Evolutionary conservation across 23 red algal genomes (phyloP).

Genomic region (Gracilaria vermiculophylla): DNA sequence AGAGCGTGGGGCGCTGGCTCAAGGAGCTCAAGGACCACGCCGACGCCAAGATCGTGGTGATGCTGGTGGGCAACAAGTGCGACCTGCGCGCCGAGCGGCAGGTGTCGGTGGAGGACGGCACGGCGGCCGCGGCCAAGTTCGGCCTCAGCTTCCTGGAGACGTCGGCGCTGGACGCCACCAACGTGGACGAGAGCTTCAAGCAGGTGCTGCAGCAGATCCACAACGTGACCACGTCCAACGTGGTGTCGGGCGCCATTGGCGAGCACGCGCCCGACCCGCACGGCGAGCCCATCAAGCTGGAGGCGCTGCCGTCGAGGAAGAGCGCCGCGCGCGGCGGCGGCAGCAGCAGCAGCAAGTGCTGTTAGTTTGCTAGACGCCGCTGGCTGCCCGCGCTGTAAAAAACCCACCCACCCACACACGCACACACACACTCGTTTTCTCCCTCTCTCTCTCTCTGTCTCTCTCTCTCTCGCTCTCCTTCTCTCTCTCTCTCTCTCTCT

Average conservation of each 20-base stretch:
- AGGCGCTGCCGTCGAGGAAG: constrained; percentile 12
- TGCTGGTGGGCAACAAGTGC: constrained; percentile 95
- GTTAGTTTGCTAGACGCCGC: too few species aligned
- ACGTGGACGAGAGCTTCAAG: constrained; percentile 90
- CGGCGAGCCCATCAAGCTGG: constrained; percentile 14
- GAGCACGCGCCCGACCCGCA: constrained; percentile 5
- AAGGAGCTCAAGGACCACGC: constrained; percentile 91
- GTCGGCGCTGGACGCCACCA: constrained; percentile 82
- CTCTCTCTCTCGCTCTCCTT: too few species aligned
- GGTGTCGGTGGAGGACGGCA: constrained; percentile 77
- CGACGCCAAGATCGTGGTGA: constrained; percentile 91
- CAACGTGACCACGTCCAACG: constrained; percentile 18
- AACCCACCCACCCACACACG: too few species aligned
- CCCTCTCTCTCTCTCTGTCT: too few species aligned
- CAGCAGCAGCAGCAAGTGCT: constrained; percentile 1
- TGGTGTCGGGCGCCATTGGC: background rate
- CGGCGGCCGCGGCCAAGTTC: constrained; percentile 44
- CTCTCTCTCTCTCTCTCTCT: too few species aligned
- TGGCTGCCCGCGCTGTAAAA: too few species aligned
- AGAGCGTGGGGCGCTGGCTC: constrained; percentile 82
- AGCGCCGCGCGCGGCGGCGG: too few species aligned
- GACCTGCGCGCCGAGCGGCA: constrained; percentile 80
- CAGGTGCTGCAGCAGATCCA: constrained; percentile 89
- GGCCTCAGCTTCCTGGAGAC: constrained; percentile 87
- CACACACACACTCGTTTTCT: too few species aligned